Base-by-base conservation (phyloP, 1,284 basidiomycete genomes). In the Paramarasmius palmivorus region DNA sequence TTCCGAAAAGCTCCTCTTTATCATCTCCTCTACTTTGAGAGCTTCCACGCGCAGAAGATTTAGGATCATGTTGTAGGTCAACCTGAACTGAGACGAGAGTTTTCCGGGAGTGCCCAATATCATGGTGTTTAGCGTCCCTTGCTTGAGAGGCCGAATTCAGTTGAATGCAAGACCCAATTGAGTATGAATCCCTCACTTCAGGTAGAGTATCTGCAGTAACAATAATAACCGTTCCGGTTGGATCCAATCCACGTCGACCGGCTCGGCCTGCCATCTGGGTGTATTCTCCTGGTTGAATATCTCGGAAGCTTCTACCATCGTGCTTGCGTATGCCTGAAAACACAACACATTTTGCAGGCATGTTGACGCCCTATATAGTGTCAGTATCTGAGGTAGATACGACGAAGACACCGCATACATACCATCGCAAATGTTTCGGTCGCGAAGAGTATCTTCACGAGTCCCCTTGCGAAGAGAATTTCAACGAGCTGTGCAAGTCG, bases 341-440 rank as follows among this genome's bases (percentile, higher is more conserved):
- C 1, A 98, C 97, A 1, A 99, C 97, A 60, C 89, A 93, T 76
- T 90, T 92, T 2, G 97, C 95, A 14, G 97, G 97, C 97, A 99
- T 99, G 72, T 99, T 99, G 56, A 99, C 97, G 44, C 95, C 95
- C 94, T 96, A 60, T 4, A 32, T 40, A 37, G 47, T 17, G 26
- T 29, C 37, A 45, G 55, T 46, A n/a, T n/a, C n/a, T 57, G 51
- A 47, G 20, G 44, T 52, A 20, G 37, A 19, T 34, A 35, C 20
- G 14, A 26, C 22, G 29, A 35, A 50, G 10, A 53, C 35, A 54
- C 20, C 40, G 29, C 47, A 14, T 35, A 62, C 78, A 56, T 56
- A 93, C 93, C 97, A 99, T 99, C 0, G 97, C 97, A 68, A 99
- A 99, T 0, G 97, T 99, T 71, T 99, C 97, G 0, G 97, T 99